Evolutionary conservation across 2,329 filamentous ascomycete species (phyloP).

Genomic region (Pestalotiopsis sp.): DNA sequence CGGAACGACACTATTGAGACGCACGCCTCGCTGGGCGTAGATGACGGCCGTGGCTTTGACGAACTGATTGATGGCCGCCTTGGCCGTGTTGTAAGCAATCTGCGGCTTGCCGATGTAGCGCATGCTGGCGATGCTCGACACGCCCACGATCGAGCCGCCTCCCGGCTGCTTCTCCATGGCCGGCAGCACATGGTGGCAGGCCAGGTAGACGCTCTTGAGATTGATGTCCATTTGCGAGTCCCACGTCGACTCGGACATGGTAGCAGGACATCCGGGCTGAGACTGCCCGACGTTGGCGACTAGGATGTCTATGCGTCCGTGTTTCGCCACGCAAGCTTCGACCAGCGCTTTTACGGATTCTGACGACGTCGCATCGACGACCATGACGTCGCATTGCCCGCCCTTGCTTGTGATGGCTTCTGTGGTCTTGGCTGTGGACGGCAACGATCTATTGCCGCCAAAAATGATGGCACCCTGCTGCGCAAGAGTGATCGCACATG

Average conservation of each 20-base stretch:
- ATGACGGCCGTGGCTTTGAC: constrained; percentile 50
- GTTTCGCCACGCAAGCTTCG: constrained; percentile 48
- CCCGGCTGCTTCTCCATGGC: constrained; percentile 51
- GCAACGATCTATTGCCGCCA: constrained; percentile 48
- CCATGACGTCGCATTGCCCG: constrained; percentile 39
- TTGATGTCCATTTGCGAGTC: constrained; percentile 55
- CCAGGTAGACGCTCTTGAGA: constrained; percentile 55
- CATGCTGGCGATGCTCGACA: constrained; percentile 52
- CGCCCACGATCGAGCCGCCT: constrained; percentile 44
- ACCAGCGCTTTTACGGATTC: constrained; percentile 52
- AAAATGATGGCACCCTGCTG: constrained; percentile 49
- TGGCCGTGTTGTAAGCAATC: constrained; percentile 36
- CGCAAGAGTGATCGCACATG: constrained; percentile 47
- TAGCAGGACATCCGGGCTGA: constrained; percentile 50
- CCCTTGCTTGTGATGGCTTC: constrained; percentile 27
- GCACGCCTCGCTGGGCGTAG: constrained; percentile 45
- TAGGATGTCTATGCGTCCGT: constrained; percentile 59
- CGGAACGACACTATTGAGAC: constrained; percentile 56
- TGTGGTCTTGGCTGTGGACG: constrained; percentile 37
- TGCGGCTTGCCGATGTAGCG: constrained; percentile 50
- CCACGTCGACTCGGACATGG: constrained; percentile 49
- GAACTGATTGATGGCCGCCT: constrained; percentile 52
- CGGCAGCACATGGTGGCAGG: constrained; percentile 51
- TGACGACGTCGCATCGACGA: constrained; percentile 51
- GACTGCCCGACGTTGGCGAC: constrained; percentile 62